Base-by-base conservation (phyloP, 129 eudicot species). In the Lonicera japonica region DNA sequence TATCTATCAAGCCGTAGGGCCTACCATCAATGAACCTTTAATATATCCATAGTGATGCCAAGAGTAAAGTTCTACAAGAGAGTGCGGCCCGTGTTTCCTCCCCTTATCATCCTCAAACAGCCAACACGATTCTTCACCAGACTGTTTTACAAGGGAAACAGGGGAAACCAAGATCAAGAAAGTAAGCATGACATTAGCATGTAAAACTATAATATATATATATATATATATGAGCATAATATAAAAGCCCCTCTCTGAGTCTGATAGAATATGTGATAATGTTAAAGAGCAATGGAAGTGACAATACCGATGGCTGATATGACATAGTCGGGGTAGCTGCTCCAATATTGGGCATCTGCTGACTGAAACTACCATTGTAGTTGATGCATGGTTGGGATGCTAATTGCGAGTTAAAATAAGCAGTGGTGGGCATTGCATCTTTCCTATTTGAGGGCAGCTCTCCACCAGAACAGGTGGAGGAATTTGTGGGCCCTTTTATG, bases 1-100 rank as follows among this genome's bases (percentile, higher is more conserved):
- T 19, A 29, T 43, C 50, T 3, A 43, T 14, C 13, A 43, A 43
- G 16, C 8, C 50, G 8, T 43, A 10, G 34, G 40, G 51, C 87
- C 80, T 72, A 92, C 99, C 99, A 73, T 82, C 54, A 68, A 61
- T 47, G 96, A 85, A 70, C 72, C 80, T 8, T 57, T 72, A 52
- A 88, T 80, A 74, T 92, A 83, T 51, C 96, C 96, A 70, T 77
- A 75, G 66, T 85, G 83, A 72, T 69, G 84, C 99, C 99, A 92
- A n/a, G 87, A 76, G 66, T 92, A 71, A 46, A 92, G 95, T 54
- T 92, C 96, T 25, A 74, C 64, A 63, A 88, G 89, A 61, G 99
- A 75, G 83, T 92, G 89, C 4, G 99, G 99, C 21, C 99, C 99
- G 56, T 73, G 90, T 68, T 76, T 85, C 64, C 68, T 75, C 62